Evolutionary conservation across 768 basidiomycete species (phyloP), one percentile per base, ranked within the genome.

Genomic region (Mycena alexandri): DNA sequence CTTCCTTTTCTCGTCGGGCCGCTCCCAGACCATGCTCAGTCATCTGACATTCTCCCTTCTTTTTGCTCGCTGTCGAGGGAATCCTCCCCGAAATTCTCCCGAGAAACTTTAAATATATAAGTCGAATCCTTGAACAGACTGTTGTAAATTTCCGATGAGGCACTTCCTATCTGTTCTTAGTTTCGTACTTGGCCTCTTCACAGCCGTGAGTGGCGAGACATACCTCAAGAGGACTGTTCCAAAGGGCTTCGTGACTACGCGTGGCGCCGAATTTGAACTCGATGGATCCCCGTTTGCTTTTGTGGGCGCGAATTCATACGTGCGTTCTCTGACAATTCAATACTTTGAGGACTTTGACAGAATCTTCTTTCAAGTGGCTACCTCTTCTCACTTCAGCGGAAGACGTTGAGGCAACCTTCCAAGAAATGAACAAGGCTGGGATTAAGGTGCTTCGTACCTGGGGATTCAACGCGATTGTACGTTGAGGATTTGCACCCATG

Each of bases 231-330:
- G 38, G 57, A 25, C 58, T 22, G 70, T 75, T 8, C 83, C 84
- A 1, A 74, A 76, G 65, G 84, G 82, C 19, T 85, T 85, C 65
- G 83, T 80, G 2, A 82, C 81, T 19, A 85, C 83, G 7, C 77
- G 78, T n/a, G 79, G 82, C 54, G 74, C 73, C 9, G 65, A 78
- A 11, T 85, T 86, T 71, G 70, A 76, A 48, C 75, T 89, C 19
- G 81, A 89, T 70, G 86, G 86, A 10, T 83, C 84, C 63, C 83
- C 84, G 8, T 87, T 87, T 57, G 84, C 78, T 9, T 87, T 86
- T 70, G 85, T 87, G 38, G 87, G 86, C 11, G 82, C 86, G 3
- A 87, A 88, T 65, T 85, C 86, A 17, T 88, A 86, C 61, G 86
- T 84, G 71, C 42, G 82, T 74, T 44, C 24, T 22, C 55, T 48